Evolutionary conservation across 208 protist species (phyloP).

Genomic region (Herpetomonas tarakana): DNA sequence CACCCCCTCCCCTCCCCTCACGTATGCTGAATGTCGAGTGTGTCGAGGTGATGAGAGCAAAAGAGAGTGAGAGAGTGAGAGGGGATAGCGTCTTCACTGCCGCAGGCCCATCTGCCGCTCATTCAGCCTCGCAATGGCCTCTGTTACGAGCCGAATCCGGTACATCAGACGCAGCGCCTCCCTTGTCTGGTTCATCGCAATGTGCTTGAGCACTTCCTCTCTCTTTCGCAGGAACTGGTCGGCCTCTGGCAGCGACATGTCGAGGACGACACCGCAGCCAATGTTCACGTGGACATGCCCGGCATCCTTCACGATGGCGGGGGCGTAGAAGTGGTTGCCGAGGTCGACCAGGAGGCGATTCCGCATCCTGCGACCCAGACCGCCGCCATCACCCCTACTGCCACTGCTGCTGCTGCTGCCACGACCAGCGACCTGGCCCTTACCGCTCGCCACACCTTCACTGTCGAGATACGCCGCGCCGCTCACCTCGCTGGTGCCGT

Average conservation of each 20-base stretch:
- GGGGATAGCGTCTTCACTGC: neutral
- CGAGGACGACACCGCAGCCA: constrained; percentile 76
- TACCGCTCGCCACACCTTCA: too few relatives aligned
- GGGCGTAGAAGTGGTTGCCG: constrained; percentile 72
- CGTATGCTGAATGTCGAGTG: too few relatives aligned
- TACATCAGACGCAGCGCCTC: constrained; percentile 74
- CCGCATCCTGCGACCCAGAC: constrained; percentile 12
- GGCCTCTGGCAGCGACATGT: constrained; percentile 58
- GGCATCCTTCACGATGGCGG: constrained; percentile 41
- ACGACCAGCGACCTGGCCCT: neutral
- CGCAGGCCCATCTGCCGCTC: constrained; percentile 23
- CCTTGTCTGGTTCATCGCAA: constrained; percentile 26
- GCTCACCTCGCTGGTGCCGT: constrained; percentile 1
- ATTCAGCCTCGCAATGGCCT: constrained; percentile 61
- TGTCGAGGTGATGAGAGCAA: neutral
- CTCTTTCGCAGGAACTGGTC: constrained; percentile 48
- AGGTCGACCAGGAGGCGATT: constrained; percentile 77
- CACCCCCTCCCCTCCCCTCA: too few relatives aligned
- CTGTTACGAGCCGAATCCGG: constrained; percentile 74
- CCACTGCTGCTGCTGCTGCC: constrained; percentile 2
- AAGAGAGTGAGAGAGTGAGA: neutral
- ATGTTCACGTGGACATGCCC: constrained; percentile 59
- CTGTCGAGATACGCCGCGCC: too few relatives aligned
- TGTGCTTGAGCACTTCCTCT: constrained; percentile 43
- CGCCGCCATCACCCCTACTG: neutral